These are phyloP conservation scores for Monosporozyma yasuniensis DNA, from an alignment of 805 yeast species.

Conservation along the genomic window DNA sequence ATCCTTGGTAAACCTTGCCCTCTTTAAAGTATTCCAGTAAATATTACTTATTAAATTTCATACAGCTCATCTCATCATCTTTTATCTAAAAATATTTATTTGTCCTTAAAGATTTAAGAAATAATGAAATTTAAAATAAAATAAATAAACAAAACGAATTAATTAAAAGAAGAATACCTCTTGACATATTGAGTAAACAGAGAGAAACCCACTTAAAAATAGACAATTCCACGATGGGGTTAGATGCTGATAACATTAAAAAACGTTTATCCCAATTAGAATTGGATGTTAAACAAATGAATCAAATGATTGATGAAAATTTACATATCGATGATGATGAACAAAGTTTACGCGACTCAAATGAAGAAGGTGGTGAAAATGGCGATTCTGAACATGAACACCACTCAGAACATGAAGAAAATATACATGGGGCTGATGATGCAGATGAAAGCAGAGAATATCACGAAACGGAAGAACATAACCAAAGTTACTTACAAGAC, in stretches of 20 bases:
- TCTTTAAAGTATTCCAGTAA: not conserved
- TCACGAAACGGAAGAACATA: not conserved
- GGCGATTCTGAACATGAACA: not conserved
- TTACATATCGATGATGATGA: slow-evolving; percentile 14
- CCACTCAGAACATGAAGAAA: not conserved
- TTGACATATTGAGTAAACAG: not conserved
- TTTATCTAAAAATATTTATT: not conserved
- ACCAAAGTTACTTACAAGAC: not conserved
- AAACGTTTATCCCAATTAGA: slow-evolving; percentile 30
- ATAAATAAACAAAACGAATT: not conserved
- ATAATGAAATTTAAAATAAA: not conserved
- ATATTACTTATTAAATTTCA: not conserved
- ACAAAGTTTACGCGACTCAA: not conserved
- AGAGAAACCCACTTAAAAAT: not conserved
- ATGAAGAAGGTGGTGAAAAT: not conserved
- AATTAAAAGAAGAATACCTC: not conserved
- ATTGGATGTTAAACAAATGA: slow-evolving; percentile 29
- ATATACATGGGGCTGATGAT: not conserved
- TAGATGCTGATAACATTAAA: slow-evolving; percentile 24
- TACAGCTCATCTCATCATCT: not conserved
- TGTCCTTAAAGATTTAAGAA: not conserved
- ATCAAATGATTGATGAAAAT: slow-evolving; percentile 29
- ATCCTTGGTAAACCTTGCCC: not conserved
- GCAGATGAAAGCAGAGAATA: not conserved
- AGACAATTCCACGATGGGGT: slow-evolving; percentile 8